Percentiles rank a stretch among this genome's conserved stretches.
phyloP scores from a whole-genome alignment of 2,329 filamentous ascomycete species.

The Xylariaceae sp. region DNA sequence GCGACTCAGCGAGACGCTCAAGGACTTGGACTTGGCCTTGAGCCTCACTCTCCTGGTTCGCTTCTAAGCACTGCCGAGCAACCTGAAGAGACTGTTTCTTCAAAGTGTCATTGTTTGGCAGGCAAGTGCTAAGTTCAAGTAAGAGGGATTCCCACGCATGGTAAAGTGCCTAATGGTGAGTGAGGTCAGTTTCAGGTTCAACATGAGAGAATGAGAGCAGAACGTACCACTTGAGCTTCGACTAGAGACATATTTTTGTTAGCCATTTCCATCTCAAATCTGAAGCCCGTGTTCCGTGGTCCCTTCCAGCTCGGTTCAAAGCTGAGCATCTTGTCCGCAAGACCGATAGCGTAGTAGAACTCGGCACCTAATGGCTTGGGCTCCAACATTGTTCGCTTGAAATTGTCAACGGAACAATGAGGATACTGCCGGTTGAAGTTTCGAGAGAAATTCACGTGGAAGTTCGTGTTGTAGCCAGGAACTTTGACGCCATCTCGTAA shows the following conservation, averaged over 20 bases:
- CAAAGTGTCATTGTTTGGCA: slow-evolving; percentile 49
- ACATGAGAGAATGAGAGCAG: slow-evolving; percentile 30
- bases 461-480: slow-evolving; percentile 78
- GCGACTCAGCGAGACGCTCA: slow-evolving; percentile 65
- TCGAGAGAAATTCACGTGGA: slow-evolving; percentile 77
- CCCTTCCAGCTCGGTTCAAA: slow-evolving; percentile 77
- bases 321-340: slow-evolving; percentile 69
- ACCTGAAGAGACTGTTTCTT: slow-evolving; percentile 68
- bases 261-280: slow-evolving; percentile 74
- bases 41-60: slow-evolving; percentile 59
- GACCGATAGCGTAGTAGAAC: slow-evolving; percentile 78
- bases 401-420: slow-evolving; percentile 66
- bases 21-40: slow-evolving; percentile 78
- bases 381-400: slow-evolving; percentile 70
- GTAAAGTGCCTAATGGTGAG: slow-evolving; percentile 59
- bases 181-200: slow-evolving; percentile 23
- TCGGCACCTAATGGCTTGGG: slow-evolving; percentile 62
- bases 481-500: slow-evolving; percentile 71
- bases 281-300: slow-evolving; percentile 65
- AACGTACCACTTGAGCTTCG: slow-evolving; percentile 78
- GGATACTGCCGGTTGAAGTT: slow-evolving; percentile 79
- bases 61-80: slow-evolving; percentile 68
- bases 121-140: slow-evolving; percentile 69
- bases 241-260: slow-evolving; percentile 90
- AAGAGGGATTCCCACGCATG: slow-evolving; percentile 86